Percentiles rank a stretch among this genome's conserved stretches.
Evolutionary conservation across 768 basidiomycete species (phyloP).

Genomic region (Agrocybe chaxingu): DNA sequence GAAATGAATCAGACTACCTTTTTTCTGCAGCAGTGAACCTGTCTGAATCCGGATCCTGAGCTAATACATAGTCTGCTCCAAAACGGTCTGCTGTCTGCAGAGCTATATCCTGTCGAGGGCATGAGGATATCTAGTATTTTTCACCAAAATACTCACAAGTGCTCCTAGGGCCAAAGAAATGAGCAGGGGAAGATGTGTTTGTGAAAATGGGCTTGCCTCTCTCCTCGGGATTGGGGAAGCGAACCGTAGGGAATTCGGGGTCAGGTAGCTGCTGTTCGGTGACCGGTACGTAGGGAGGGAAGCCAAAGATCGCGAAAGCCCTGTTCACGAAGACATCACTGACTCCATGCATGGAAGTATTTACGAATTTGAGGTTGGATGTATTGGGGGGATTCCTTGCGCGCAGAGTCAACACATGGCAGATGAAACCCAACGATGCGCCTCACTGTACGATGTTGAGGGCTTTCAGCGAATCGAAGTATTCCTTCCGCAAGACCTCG

Average conservation of each 20-base stretch:
- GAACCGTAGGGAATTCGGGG: conserved; percentile 83
- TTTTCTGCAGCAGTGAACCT: conserved; percentile 77
- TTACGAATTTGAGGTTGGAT: conserved; percentile 58
- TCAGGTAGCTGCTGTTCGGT: conserved; percentile 68
- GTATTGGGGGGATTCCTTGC: conserved; percentile 26
- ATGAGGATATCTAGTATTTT: background rate
- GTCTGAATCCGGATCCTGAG: conserved; percentile 90
- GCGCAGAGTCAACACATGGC: background rate
- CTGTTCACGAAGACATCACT: conserved; percentile 59
- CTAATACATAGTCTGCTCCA: conserved; percentile 64
- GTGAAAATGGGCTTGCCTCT: conserved; percentile 47
- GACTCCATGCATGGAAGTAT: conserved; percentile 91
- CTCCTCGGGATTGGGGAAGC: conserved; percentile 89
- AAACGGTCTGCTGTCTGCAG: conserved; percentile 54
- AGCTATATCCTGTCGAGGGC: conserved; percentile 58
- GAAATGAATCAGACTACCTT: conserved; percentile 33
- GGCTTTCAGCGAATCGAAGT: conserved; percentile 43
- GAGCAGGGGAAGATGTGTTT: too few relatives aligned
- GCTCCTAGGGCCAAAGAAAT: conserved; percentile 11
- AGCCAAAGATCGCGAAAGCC: conserved; percentile 59
- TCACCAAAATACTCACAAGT: conserved; percentile 14
- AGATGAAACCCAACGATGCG: background rate
- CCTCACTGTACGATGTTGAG: conserved; percentile 26
- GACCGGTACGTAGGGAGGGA: conserved; percentile 59
- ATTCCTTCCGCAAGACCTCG: conserved; percentile 52